Evolutionary conservation across 441 rosid genomes (phyloP).

Genomic region (Gossypium davidsonii): DNA sequence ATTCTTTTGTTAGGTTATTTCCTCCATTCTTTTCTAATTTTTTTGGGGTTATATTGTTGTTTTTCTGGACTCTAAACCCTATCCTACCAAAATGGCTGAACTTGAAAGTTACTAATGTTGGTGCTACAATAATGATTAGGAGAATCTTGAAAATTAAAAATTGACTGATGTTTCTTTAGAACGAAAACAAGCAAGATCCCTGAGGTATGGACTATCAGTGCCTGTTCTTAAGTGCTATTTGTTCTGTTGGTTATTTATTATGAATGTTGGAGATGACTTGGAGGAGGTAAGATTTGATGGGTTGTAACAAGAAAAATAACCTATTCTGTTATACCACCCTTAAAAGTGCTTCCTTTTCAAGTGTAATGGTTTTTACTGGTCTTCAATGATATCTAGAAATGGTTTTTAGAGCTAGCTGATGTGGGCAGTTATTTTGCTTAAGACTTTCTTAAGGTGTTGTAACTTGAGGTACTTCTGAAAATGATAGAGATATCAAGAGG

Average conservation of each 20-base stretch:
- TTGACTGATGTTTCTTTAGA: not conserved
- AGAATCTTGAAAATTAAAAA: not conserved
- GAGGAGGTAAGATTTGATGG: not conserved
- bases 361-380: not conserved
- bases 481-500: not conserved
- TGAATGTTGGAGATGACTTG: not conserved
- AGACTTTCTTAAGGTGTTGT: not conserved
- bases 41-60: not conserved
- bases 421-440: not conserved
- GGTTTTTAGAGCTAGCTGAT: not conserved
- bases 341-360: not conserved
- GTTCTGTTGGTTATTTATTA: not conserved
- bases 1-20: not conserved
- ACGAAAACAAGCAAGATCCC: not conserved
- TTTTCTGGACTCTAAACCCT: not conserved
- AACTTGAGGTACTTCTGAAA: not conserved
- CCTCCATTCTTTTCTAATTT: not conserved
- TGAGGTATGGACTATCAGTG: not conserved
- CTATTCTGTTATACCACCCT: not conserved
- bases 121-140: not conserved
- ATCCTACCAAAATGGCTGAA: not conserved
- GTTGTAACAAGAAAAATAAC: not conserved
- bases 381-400: not conserved
- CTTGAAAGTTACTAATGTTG: not conserved
- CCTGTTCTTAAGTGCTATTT: not conserved